These are phyloP conservation scores for Backusella liffmaniae DNA, from an alignment of 192 early-diverging fungal genomes.

Conservation along the genomic window DNA sequence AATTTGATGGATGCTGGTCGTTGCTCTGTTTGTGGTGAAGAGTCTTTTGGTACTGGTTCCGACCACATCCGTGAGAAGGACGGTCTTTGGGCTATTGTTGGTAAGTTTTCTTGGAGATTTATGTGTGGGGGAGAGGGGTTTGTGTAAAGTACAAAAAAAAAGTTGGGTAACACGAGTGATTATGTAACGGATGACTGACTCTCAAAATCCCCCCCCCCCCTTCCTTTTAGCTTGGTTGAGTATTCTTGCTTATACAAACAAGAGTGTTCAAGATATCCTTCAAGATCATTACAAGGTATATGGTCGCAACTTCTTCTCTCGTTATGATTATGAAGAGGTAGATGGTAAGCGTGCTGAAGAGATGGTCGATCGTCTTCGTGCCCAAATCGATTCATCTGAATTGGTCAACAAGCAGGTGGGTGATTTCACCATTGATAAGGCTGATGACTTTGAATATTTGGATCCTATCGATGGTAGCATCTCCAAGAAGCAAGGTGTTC, in stretches of 20 bases:
- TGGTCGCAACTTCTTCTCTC: constrained; percentile 96
- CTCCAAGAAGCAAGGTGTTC: constrained; percentile 84
- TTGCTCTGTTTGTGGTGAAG: constrained; percentile 95
- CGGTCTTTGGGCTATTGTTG: constrained; percentile 94
- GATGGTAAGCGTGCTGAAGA: constrained; percentile 70
- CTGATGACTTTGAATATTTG: constrained; percentile 91
- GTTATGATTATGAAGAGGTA: constrained; percentile 98
- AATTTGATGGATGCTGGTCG: constrained; percentile 97
- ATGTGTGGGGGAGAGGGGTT: neutral
- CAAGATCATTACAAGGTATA: constrained; percentile 77
- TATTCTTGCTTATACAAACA: constrained; percentile 78
- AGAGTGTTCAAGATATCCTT: constrained; percentile 80
- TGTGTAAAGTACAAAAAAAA: neutral
- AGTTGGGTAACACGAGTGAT: neutral
- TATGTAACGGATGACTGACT: neutral
- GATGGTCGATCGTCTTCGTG: constrained; percentile 76
- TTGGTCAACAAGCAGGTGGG: constrained; percentile 65
- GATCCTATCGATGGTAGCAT: constrained; percentile 91
- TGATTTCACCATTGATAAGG: constrained; percentile 63
- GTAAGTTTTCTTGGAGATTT: constrained; percentile 36
- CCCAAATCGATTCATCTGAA: constrained; percentile 42
- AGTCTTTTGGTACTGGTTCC: constrained; percentile 97
- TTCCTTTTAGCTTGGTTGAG: constrained; percentile 83
- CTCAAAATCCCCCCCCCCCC: neutral
- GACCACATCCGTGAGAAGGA: constrained; percentile 99